Conservation (phyloP, 495 filamentous ascomycete species). For the Xylaria acuta region DNA sequence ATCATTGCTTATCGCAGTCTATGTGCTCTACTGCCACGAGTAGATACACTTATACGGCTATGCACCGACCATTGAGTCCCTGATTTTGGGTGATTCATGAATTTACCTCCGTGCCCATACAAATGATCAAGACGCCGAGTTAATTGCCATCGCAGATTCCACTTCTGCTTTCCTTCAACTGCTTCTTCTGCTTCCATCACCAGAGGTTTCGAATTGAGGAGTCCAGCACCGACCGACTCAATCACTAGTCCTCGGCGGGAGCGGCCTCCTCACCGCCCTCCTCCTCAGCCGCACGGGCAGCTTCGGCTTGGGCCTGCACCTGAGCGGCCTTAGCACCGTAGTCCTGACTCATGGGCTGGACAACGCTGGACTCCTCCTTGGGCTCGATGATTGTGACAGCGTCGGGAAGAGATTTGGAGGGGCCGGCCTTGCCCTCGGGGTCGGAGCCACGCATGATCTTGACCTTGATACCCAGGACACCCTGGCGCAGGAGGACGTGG, state of each 20-base stretch:
- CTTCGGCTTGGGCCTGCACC: slow-evolving; percentile 70
- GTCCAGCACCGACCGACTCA: slow-evolving; percentile 45
- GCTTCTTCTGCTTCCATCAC: slow-evolving; percentile 17
- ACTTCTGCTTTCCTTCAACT: slow-evolving; percentile 17
- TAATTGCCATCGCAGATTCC: slow-evolving; percentile 29
- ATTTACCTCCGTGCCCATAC: slow-evolving; percentile 37
- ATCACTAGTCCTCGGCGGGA: slow-evolving; percentile 58
- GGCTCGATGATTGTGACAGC: slow-evolving; percentile 99
- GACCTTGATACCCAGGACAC: slow-evolving; percentile 99
- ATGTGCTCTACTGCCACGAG: slow-evolving; percentile 17
- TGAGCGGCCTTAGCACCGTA: slow-evolving; percentile 96
- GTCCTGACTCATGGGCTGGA: slow-evolving; percentile 94
- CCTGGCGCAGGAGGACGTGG: slow-evolving; percentile 98
- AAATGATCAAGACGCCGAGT: slow-evolving; percentile 45
- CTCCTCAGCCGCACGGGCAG: slow-evolving; percentile 72
- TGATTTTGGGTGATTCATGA: slow-evolving; percentile 25
- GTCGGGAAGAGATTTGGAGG: slow-evolving; percentile 95
- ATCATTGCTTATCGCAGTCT: slow-evolving; percentile 34
- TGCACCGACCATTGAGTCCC: slow-evolving; percentile 30
- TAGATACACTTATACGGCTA: slow-evolving; percentile 28
- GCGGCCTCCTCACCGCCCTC: slow-evolving; percentile 59
- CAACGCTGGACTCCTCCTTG: slow-evolving; percentile 95
- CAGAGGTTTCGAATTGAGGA: slow-evolving; percentile 36
- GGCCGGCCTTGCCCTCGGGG: slow-evolving; percentile 98
- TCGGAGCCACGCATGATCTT: slow-evolving; percentile 99